These are phyloP conservation scores for Nicotiana undulata DNA, from an alignment of 257 asterid genomes.

Conservation along the genomic window DNA sequence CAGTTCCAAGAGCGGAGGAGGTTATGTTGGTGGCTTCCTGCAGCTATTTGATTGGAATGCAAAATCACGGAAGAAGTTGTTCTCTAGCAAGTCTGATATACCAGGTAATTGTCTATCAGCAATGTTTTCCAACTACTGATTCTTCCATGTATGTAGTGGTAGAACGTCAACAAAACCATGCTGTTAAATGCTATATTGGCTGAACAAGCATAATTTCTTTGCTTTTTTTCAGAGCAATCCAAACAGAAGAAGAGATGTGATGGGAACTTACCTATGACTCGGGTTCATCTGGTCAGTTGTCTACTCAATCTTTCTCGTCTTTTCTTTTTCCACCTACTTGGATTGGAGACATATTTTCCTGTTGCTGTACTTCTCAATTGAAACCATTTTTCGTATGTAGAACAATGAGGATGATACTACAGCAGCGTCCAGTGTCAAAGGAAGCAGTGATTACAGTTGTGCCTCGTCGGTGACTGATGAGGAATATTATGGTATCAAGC, in stretches of 20 bases:
- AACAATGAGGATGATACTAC: slow-evolving; percentile 51
- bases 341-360: not conserved
- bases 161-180: not conserved
- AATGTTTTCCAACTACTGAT: not conserved
- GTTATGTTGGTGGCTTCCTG: slow-evolving; percentile 77
- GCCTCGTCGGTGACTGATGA: slow-evolving; percentile 78
- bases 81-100: slow-evolving; percentile 56
- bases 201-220: not conserved
- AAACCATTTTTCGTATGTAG: slow-evolving; percentile 20
- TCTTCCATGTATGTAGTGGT: not conserved
- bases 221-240: slow-evolving; percentile 47
- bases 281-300: slow-evolving; percentile 43
- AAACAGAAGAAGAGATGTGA: slow-evolving; percentile 78
- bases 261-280: slow-evolving; percentile 55
- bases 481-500: slow-evolving; percentile 41
- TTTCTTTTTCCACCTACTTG: not conserved
- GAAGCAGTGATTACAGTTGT: slow-evolving; percentile 65
- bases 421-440: slow-evolving; percentile 48
- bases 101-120: slow-evolving; percentile 37
- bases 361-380: not conserved
- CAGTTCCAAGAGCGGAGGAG: slow-evolving; percentile 50
- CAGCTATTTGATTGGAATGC: slow-evolving; percentile 93
- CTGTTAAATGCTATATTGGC: not conserved
- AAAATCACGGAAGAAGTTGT: slow-evolving; percentile 77
- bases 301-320: not conserved